Base-by-base conservation (phyloP, 2,329 filamentous ascomycete species). In the Gliomastix tumulicola region DNA sequence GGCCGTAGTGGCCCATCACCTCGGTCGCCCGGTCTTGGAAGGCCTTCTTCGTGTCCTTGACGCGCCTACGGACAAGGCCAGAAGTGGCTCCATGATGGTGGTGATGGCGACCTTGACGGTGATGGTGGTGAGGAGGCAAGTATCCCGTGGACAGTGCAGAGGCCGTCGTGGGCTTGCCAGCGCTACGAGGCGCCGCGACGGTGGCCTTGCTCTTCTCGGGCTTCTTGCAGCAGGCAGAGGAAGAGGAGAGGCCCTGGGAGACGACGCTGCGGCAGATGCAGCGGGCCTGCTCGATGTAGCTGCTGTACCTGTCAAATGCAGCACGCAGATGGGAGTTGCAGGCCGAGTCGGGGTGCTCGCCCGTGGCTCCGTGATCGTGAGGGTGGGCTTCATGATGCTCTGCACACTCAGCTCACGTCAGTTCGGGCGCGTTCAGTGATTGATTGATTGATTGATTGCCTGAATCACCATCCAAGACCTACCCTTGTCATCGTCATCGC, bases 261-360 rank as follows among this genome's bases (percentile, higher is more conserved):
- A 52, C 37, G 21, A 48, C 44, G 38, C 39, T 49, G 18, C 48
- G 47, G 38, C 49, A 52, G 25, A 51, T 51, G 44, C 48, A 52
- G 17, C 46, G 47, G n/a, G 43, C 41, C 25, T 44, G 42, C 30
- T 49, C 44, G 16, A 51, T 41, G 38, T 51, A 51, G 38, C 41
- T 41, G 35, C 36, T 44, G 40, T 52, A 52, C 35, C 44, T 35
- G 21, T 46, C 49, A 27, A 52, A 45, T 20, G 48, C 49, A 28
- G 42, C 44, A 19, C 28, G 33, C 9, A 52, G 37, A 34, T 52
- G 49, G 17, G 40, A 41, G 30, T 22, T 41, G 38, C 49, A 52
- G 18, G 49, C 48, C 7, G 44, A 37, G n/a, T 32, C 35, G 5
- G 34, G 27, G 18, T 40, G 40, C 13, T 47, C 40, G n/a, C 45